Evolutionary conservation across 2,329 filamentous ascomycete genomes (phyloP), one percentile per base, ranked within the genome.

Genomic region (Gaeumannomyces tritici): DNA sequence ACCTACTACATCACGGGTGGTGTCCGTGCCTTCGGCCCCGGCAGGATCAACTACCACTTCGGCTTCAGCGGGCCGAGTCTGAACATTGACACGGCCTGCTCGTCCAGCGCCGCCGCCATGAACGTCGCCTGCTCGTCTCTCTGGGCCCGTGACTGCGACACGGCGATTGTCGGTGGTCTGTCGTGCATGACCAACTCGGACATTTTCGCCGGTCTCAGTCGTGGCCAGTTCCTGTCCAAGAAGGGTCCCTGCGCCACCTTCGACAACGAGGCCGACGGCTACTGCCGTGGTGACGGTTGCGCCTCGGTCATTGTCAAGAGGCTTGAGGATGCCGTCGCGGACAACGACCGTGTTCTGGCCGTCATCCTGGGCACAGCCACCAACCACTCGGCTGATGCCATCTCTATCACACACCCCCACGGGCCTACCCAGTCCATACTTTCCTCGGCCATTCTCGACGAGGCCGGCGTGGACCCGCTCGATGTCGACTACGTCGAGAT

Each of bases 401-500:
- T 91, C 26, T 93, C 90, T 1, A 95, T 96, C 69, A 95, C 90
- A 0, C 89, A 91, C 63, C 91, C 91, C 1, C 90, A 95, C 72
- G 89, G 85, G 4, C 88, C 85, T 18, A 88, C 89, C 0, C 91
- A 96, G 73, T 85, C 89, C 15, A 79, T 83, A 59, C 76, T 95
- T 13, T 93, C 89, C 69, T 83, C 83, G 62, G 80, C 84, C 54
- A 86, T 95, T 31, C 79, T 95, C 1, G 83, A 88, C 59, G 83
- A 89, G 56, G 87, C 89, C 55, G 87, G 88, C 63, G 82, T 95
- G 27, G 87, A 93, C 69, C 88, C 90, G 1, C 81, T 86, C 60
- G 89, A 93, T 65, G 82, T 96, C 59, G 86, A 86, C 73, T 96
- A 93, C 69, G 87, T 96, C 11, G 91, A 96, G 74, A 91, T 95